A percentile compares a stretch with the other conserved stretches of the same genome.
phyloP scores from a whole-genome alignment of 2,329 filamentous ascomycete species.

The Gnomoniopsis smithogilvyi region DNA sequence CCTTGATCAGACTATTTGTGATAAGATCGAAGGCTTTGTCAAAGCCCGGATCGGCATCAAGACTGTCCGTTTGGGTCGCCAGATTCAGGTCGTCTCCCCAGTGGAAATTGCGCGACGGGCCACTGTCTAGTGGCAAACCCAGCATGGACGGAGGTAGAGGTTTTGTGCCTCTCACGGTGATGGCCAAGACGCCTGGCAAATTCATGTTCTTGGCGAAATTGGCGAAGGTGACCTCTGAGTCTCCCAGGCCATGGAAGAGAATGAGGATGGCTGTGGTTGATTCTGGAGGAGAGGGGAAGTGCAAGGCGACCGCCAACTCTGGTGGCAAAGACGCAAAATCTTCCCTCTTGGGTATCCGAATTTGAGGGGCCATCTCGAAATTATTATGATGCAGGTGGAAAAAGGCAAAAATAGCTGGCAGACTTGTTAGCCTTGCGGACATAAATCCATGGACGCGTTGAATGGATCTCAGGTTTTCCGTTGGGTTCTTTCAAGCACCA shows the following conservation, averaged over 20 bases:
- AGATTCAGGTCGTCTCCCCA: slow-evolving; percentile 67
- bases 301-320: slow-evolving; percentile 40
- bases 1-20: slow-evolving; percentile 47
- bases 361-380: slow-evolving; percentile 36
- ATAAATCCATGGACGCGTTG: no score
- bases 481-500: no score
- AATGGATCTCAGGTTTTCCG: no score
- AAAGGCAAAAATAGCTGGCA: no score
- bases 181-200: slow-evolving; percentile 73
- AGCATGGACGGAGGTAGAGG: slow-evolving; percentile 67
- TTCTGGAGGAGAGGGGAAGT: slow-evolving; percentile 52
- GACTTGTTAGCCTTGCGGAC: no score
- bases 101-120: slow-evolving; percentile 44
- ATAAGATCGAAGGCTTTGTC: slow-evolving; percentile 44
- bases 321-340: slow-evolving; percentile 46
- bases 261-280: slow-evolving; percentile 72
- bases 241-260: slow-evolving; percentile 81
- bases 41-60: slow-evolving; percentile 64
- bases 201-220: slow-evolving; percentile 64
- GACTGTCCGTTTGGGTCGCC: slow-evolving; percentile 43
- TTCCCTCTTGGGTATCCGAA: slow-evolving; percentile 44
- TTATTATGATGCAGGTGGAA: no score
- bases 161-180: slow-evolving; percentile 69
- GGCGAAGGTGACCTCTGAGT: slow-evolving; percentile 67
- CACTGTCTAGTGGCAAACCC: slow-evolving; percentile 32